Conservation (phyloP, 176 grass and related monocot genomes). For the Avena atlantica region DNA sequence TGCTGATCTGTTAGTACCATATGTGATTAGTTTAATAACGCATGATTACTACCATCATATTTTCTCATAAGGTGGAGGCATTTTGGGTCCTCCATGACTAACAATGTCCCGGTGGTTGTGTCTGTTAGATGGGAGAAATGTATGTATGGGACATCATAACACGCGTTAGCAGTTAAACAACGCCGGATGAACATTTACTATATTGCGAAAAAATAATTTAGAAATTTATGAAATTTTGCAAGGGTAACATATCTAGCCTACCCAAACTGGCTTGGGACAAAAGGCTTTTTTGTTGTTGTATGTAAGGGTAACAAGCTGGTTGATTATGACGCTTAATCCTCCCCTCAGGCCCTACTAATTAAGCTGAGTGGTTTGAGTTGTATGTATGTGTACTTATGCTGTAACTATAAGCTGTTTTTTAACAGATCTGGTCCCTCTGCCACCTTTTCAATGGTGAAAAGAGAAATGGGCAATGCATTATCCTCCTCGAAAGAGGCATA, state of each 20-base stretch:
- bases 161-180: background rate
- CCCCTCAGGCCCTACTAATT: background rate
- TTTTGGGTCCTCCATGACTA: slow-evolving; percentile 10
- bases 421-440: background rate
- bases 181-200: background rate
- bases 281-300: background rate
- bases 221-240: background rate
- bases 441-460: background rate
- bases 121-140: slow-evolving; percentile 18
- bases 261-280: background rate
- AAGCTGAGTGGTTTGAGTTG: background rate
- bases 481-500: too few species aligned
- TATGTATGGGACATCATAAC: background rate
- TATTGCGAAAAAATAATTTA: background rate
- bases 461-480: too few species aligned
- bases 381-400: background rate
- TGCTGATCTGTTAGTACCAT: slow-evolving; percentile 18
- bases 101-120: background rate
- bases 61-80: background rate
- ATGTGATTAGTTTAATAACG: slow-evolving; percentile 4
- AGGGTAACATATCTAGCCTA: slow-evolving; percentile 6
- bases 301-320: background rate
- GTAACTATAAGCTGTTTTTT: background rate
- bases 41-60: slow-evolving; percentile 15
- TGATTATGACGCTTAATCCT: background rate